Evolutionary conservation across 371 early-diverging fungal genomes (phyloP), one percentile per base, ranked within the genome.

Genomic region (Chytridium lagenaria): DNA sequence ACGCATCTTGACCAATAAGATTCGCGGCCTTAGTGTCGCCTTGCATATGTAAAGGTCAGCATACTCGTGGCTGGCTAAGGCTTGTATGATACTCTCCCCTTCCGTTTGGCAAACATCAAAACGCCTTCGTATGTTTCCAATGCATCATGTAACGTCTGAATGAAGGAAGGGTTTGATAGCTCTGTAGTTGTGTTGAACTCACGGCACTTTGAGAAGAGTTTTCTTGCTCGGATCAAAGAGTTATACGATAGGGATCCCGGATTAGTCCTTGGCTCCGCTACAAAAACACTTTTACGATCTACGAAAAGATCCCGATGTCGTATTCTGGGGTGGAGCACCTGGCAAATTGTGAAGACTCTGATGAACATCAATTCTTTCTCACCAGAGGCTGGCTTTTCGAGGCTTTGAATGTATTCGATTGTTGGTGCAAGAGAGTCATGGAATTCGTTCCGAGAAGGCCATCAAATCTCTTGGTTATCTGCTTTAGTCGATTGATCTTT

Each of bases 81-180:
- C 66, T 2, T 40, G n/a, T 34, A 66, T 40, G 26, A 40, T 5
- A 3, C 44, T 37, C 23, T 40, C 49, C 40, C 34, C 26, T 12
- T 52, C n/a, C 7, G 12, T 52, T 26, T 52, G 55, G 55, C 12
- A 61, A 38, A 40, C 2, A 44, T n/a, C 15, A 10, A 66, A 7
- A 37, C 66, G 22, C 40, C 28, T 44, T 66, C 66, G 34, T 66
- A 66, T n/a, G 38, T 28, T 44, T 66, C 66, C n/a, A 66, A 40
- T 15, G 44, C 66, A 61, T 66, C 66, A 2, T 2, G 34, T 15
- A 3, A 61, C 34, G 7, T 34, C 61, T 66, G 26, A 10, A 37
- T 44, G 44, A n/a, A n/a, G n/a, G n/a, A n/a, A n/a, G n/a, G n/a
- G n/a, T n/a, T n/a, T n/a, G n/a, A n/a, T n/a, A n/a, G n/a, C n/a